A percentile compares a stretch with the other conserved stretches of the same genome.
Evolutionary conservation across 108 stramenopile genomes (phyloP).

Genomic region (Cyclotella distinguenda): DNA sequence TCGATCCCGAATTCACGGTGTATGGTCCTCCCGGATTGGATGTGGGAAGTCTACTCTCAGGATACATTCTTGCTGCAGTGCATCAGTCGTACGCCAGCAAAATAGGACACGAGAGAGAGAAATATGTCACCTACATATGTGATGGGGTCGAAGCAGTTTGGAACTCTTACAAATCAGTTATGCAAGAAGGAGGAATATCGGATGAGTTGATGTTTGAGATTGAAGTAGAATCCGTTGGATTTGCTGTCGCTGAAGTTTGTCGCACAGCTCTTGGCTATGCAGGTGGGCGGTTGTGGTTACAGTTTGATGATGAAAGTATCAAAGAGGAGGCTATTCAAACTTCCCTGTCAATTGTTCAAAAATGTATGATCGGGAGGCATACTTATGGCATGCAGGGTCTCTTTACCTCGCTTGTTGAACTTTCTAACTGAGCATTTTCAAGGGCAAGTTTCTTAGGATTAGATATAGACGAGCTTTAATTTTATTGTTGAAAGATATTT

Average conservation of each 20-base stretch:
- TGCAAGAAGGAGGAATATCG: conserved; percentile 43
- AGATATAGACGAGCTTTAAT: not conserved
- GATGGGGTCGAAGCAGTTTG: conserved; percentile 52
- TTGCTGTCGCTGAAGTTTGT: conserved; percentile 73
- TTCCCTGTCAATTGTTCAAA: conserved; percentile 63
- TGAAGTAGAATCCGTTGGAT: conserved; percentile 73
- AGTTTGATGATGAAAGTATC: conserved; percentile 66
- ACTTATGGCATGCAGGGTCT: conserved; percentile 52
- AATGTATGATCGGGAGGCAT: conserved; percentile 70
- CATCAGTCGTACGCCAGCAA: conserved; percentile 56
- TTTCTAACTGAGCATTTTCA: conserved; percentile 15
- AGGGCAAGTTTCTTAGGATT: too few species aligned
- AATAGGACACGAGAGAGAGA: conserved; percentile 16
- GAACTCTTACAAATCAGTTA: conserved; percentile 48
- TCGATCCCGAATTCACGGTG: conserved; percentile 87
- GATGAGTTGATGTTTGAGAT: conserved; percentile 55
- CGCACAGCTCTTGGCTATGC: conserved; percentile 77
- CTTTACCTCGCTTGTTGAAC: conserved; percentile 30
- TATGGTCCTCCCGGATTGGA: conserved; percentile 82
- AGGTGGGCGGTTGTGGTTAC: conserved; percentile 75
- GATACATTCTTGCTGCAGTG: conserved; percentile 69
- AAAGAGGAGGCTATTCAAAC: conserved; percentile 63
- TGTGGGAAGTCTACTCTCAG: conserved; percentile 76
- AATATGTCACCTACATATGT: conserved; percentile 45
- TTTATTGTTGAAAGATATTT: not conserved